phyloP scores from a whole-genome alignment of 352 stramenopile species.

The Thraustotheca clavata region DNA sequence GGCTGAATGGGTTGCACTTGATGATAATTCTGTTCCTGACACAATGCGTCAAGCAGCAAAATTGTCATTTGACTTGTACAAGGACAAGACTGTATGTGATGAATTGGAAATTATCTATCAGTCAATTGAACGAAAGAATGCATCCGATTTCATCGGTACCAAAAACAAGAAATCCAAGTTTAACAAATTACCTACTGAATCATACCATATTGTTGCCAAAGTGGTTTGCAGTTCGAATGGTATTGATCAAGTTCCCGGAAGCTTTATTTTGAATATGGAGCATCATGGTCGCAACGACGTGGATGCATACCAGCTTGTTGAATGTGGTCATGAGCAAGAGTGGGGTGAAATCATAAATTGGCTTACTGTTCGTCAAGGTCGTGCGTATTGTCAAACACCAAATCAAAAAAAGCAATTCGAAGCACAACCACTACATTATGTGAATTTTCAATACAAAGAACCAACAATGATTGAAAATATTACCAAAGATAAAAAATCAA shows the following conservation, averaged over 20 bases:
- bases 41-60: slow-evolving; percentile 1
- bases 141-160: slow-evolving; percentile 12
- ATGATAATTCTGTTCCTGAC: background rate
- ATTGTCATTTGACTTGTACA: slow-evolving; percentile 13
- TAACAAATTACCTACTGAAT: slow-evolving; percentile 12
- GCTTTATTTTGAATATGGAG: slow-evolving; percentile 15
- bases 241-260: slow-evolving; percentile 9
- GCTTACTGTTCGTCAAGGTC: slow-evolving; percentile 12
- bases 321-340: slow-evolving; percentile 12
- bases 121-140: slow-evolving; percentile 10
- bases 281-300: slow-evolving; percentile 5
- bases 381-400: slow-evolving; percentile 13
- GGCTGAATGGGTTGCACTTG: background rate
- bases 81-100: slow-evolving; percentile 1
- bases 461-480: slow-evolving; percentile 2
- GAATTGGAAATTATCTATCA: slow-evolving; percentile 9
- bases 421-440: background rate
- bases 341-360: slow-evolving; percentile 15
- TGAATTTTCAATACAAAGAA: background rate
- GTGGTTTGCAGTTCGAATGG: background rate
- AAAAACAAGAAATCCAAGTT: slow-evolving; percentile 20
- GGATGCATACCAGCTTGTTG: slow-evolving; percentile 4
- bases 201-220: slow-evolving; percentile 10
- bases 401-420: slow-evolving; percentile 1
- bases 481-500: slow-evolving; percentile 17